These are phyloP conservation scores for Neurospora sp. DNA, from an alignment of 495 filamentous ascomycete genomes.

Conservation along the genomic window DNA sequence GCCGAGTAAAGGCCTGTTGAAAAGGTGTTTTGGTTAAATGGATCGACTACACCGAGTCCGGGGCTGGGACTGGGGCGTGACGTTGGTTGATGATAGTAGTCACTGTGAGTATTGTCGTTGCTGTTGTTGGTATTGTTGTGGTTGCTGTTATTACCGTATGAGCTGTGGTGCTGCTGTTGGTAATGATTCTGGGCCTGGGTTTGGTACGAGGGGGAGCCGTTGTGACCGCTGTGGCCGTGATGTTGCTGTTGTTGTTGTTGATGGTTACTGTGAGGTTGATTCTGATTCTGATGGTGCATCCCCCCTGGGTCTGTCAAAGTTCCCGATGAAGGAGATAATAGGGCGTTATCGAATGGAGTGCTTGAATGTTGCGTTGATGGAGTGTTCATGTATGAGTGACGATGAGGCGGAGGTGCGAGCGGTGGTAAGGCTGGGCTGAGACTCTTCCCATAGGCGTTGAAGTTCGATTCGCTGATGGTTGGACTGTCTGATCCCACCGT, in stretches of 20 bases:
- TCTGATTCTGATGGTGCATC: slow-evolving; percentile 1
- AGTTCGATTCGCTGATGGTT: not conserved
- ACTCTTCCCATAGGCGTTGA: slow-evolving; percentile 3
- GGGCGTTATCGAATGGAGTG: not conserved
- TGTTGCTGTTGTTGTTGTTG: slow-evolving; percentile 2
- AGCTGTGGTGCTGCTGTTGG: not conserved
- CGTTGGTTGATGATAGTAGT: not conserved
- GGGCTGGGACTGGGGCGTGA: not conserved
- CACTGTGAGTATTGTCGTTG: slow-evolving; percentile 12
- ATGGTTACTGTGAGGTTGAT: not conserved
- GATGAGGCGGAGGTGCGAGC: not conserved
- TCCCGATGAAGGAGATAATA: not conserved
- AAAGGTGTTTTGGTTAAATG: not conserved
- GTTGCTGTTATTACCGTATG: not conserved
- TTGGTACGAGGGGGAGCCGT: not conserved
- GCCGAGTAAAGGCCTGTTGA: not conserved
- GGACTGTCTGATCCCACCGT: not conserved
- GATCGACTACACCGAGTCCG: not conserved
- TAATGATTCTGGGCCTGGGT: not conserved
- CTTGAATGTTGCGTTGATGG: not conserved
- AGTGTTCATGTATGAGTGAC: not conserved
- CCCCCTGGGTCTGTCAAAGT: not conserved
- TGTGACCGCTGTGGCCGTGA: not conserved
- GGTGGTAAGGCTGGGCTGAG: not conserved
- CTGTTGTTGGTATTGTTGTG: slow-evolving; percentile 2